These are phyloP conservation scores for Trichaptum fuscoviolaceum DNA, from an alignment of 768 basidiomycete genomes.

Conservation along the genomic window DNA sequence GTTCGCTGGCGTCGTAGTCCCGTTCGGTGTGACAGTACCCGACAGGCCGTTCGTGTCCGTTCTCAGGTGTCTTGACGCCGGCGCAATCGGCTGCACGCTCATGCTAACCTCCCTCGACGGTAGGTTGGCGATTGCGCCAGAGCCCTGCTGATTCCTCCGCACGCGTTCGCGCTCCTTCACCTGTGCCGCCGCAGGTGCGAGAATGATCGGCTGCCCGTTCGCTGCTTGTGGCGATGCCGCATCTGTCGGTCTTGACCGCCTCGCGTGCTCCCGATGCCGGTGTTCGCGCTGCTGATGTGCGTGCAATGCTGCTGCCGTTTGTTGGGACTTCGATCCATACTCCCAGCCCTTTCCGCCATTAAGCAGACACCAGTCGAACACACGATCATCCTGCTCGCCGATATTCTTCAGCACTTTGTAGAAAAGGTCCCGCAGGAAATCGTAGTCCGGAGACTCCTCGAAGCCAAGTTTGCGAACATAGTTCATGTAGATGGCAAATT, in stretches of 20 bases:
- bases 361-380: slow-evolving; percentile 96
- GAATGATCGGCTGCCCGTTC: slow-evolving; percentile 53
- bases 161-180: slow-evolving; percentile 53
- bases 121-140: slow-evolving; percentile 40
- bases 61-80: slow-evolving; percentile 44
- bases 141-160: slow-evolving; percentile 35
- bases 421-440: slow-evolving; percentile 94
- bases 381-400: slow-evolving; percentile 85
- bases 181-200: slow-evolving; percentile 61
- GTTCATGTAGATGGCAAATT: slow-evolving; percentile 98
- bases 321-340: slow-evolving; percentile 52
- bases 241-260: slow-evolving; percentile 37
- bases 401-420: slow-evolving; percentile 83
- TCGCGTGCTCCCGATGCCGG: slow-evolving; percentile 33
- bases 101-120: slow-evolving; percentile 31
- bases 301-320: slow-evolving; percentile 50
- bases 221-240: slow-evolving; percentile 47
- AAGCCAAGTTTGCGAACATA: slow-evolving; percentile 98
- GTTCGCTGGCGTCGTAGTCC: background rate
- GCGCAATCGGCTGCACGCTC: slow-evolving; percentile 64
- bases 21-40: background rate
- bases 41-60: slow-evolving; percentile 37
- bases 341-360: slow-evolving; percentile 97
- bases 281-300: slow-evolving; percentile 52
- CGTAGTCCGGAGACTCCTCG: slow-evolving; percentile 96